Evolutionary conservation across 345 rosid genomes (phyloP).

Genomic region (Syzygium aqueum): DNA sequence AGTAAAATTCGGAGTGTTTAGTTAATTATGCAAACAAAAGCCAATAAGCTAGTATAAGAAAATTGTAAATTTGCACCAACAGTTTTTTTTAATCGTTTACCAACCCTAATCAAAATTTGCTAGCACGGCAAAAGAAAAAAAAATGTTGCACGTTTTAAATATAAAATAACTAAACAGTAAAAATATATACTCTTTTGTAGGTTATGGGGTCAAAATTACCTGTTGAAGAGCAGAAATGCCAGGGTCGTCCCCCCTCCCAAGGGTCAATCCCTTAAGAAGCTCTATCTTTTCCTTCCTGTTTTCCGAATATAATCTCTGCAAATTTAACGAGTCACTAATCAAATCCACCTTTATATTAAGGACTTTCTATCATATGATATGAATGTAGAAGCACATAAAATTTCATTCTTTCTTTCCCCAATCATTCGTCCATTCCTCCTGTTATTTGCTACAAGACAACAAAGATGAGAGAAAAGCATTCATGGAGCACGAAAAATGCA

Average conservation of each 20-base stretch:
- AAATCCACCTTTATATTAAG: neutral
- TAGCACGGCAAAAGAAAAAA: too few relatives aligned
- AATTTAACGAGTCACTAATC: neutral
- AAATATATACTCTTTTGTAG: neutral
- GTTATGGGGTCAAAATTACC: slow-evolving; percentile 18
- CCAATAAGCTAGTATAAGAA: neutral
- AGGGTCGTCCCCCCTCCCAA: slow-evolving; percentile 33
- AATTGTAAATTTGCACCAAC: neutral
- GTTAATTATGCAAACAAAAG: neutral
- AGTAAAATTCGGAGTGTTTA: neutral
- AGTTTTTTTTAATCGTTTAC: too few relatives aligned
- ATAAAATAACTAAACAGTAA: too few relatives aligned
- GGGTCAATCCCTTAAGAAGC: slow-evolving; percentile 48
- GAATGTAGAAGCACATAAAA: neutral
- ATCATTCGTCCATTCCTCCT: neutral
- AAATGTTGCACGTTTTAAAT: too few relatives aligned
- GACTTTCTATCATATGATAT: neutral
- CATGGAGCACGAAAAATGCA: neutral
- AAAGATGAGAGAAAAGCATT: neutral
- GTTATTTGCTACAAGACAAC: neutral
- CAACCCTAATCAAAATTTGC: too few relatives aligned
- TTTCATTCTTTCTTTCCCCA: neutral
- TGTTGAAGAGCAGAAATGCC: slow-evolving; percentile 50
- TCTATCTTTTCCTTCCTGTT: slow-evolving; percentile 71
- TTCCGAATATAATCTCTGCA: slow-evolving; percentile 51